Evolutionary conservation across 2,329 filamentous ascomycete genomes (phyloP).

Genomic region (Pseudogymnoascus sp.): DNA sequence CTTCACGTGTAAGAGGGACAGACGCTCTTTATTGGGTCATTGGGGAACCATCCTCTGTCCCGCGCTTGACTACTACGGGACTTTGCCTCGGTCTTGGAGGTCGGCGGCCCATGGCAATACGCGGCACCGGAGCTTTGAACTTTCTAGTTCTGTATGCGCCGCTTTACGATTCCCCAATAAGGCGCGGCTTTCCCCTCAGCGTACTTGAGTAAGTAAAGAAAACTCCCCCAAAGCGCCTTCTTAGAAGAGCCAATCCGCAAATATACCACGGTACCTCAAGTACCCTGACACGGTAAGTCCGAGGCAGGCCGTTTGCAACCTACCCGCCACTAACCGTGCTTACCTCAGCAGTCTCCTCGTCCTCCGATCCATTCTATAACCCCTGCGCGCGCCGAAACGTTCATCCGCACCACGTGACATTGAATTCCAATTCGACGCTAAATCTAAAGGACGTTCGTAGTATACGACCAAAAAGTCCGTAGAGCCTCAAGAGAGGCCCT

Average conservation of each 20-base stretch:
- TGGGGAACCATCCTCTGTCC: neutral
- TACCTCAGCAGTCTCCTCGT: neutral
- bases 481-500: constrained; percentile 2
- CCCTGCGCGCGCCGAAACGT: neutral
- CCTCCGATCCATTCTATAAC: neutral
- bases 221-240: neutral
- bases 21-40: constrained; percentile 2
- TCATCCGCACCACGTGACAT: neutral
- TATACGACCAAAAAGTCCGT: constrained; percentile 10
- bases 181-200: neutral
- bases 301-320: neutral
- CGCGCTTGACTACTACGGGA: constrained; percentile 5
- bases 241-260: neutral
- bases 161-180: neutral
- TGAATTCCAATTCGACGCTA: neutral
- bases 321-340: neutral
- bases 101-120: neutral
- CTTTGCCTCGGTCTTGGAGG: neutral
- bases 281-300: neutral
- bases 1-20: constrained; percentile 5
- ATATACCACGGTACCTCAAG: neutral
- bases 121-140: neutral
- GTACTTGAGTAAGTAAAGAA: neutral
- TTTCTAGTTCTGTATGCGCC: neutral
- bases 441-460: neutral